These are phyloP conservation scores for Saksenaea vasiformis DNA, from an alignment of 371 early-diverging fungal species.

Conservation along the genomic window DNA sequence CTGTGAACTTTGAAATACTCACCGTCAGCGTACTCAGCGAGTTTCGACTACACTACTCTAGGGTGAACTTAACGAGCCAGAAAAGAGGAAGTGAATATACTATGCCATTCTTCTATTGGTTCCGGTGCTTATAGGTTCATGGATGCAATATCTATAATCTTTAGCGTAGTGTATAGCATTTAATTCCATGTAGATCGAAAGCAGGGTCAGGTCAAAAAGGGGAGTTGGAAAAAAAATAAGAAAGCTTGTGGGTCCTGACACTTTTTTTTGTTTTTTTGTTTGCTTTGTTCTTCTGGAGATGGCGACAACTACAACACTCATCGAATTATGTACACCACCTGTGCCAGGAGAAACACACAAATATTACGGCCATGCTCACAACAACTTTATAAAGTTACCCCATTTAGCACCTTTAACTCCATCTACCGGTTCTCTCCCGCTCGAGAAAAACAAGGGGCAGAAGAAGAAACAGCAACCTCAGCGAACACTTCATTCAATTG, in stretches of 20 bases:
- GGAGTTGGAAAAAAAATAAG: neutral
- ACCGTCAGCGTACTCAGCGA: too few relatives aligned
- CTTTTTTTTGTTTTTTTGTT: conserved; percentile 10
- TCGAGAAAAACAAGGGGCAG: conserved; percentile 8
- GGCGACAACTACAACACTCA: conserved; percentile 8
- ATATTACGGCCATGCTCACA: conserved; percentile 66
- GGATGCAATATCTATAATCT: too few relatives aligned
- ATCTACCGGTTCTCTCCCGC: neutral
- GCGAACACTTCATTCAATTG: conserved; percentile 2
- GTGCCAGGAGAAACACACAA: conserved; percentile 67
- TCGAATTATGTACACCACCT: conserved; percentile 67
- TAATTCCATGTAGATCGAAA: neutral
- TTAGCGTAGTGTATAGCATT: too few relatives aligned
- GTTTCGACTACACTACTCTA: too few relatives aligned
- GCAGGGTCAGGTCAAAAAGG: neutral
- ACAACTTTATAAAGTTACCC: conserved; percentile 55
- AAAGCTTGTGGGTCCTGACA: neutral
- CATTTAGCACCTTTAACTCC: conserved; percentile 6
- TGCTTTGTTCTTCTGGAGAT: neutral
- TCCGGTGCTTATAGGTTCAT: too few relatives aligned
- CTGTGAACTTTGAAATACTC: too few relatives aligned
- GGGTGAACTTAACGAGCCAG: too few relatives aligned
- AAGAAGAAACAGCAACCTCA: conserved; percentile 15
- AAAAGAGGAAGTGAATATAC: too few relatives aligned
- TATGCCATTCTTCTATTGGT: too few relatives aligned